Percentiles rank a stretch among this genome's conserved stretches.
These are phyloP conservation scores for Boletus rubropictus DNA, from an alignment of 768 basidiomycete species.

Conservation along the genomic window DNA sequence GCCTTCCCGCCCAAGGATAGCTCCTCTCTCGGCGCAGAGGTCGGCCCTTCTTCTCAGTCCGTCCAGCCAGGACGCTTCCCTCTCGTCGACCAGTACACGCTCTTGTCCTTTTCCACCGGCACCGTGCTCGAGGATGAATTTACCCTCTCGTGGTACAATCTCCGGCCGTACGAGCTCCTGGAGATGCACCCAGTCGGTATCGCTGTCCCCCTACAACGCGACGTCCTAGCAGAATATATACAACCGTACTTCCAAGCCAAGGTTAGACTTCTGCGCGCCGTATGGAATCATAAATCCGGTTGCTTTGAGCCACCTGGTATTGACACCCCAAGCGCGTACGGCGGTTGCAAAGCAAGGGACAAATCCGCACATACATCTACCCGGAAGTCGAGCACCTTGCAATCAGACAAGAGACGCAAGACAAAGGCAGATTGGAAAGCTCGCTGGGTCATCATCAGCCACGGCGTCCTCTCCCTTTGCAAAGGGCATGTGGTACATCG, in stretches of 20 bases:
- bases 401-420: conserved; percentile 25
- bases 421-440: conserved; percentile 55
- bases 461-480: conserved; percentile 50
- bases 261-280: conserved; percentile 46
- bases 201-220: conserved; percentile 41
- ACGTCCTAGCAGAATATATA: conserved; percentile 38
- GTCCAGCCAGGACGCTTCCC: conserved; percentile 9
- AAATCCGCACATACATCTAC: conserved; percentile 9
- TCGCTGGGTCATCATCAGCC: conserved; percentile 56
- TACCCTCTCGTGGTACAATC: conserved; percentile 49
- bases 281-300: conserved; percentile 28
- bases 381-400: conserved; percentile 2
- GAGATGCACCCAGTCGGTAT: conserved; percentile 52
- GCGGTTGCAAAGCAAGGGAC: conserved; percentile 10
- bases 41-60: conserved; percentile 8
- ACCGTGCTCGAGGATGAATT: conserved; percentile 66
- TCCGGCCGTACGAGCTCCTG: conserved; percentile 60
- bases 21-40: conserved; percentile 6
- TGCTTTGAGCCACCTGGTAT: conserved; percentile 24
- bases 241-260: conserved; percentile 56
- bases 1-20: background rate
- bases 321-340: background rate
- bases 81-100: conserved; percentile 38
- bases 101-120: conserved; percentile 65
- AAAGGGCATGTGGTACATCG: conserved; percentile 44